Evolutionary conservation across 2,329 filamentous ascomycete species (phyloP), one percentile per base, ranked within the genome.

Genomic region (Aureobasidium musti): DNA sequence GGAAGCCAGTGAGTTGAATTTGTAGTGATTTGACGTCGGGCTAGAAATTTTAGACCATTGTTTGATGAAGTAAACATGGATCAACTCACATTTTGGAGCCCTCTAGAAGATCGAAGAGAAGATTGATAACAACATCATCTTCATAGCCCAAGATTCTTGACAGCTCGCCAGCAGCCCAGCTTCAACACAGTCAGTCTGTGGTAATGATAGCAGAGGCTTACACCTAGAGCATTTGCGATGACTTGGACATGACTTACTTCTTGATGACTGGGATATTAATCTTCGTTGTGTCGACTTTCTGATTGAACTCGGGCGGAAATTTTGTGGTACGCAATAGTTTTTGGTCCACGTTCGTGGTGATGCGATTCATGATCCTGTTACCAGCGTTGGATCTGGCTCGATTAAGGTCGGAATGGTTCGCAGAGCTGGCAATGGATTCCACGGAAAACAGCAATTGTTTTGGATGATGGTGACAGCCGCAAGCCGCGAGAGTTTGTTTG

Each of bases 201-300:
- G 39, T n/a, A 35, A 13, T 6, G 5, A 23, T 19, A 19, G 26
- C 13, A 19, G n/a, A 23, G n/a, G 35, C 52, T 8, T 13, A 23
- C n/a, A 17, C 14, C 11, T 26, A 33, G n/a, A 30, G 14, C 14
- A 30, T 30, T 52, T 33, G 49, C 19, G 28, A 33, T 30, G 17
- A 30, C 30, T 39, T 37, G 10, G 33, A 3, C 5, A 11, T 59
- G n/a, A 80, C 88, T 75, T 76, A 96, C 91, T 95, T 96, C 84
- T 97, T 97, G 88, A 99, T 96, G 66, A 99, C 91, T 78, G 96
- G 92, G 60, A 97, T 83, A 76, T 99, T 97, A 78, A 99, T 92
- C 82, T 98, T 98, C 72, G 89, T 87, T 87, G 96, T 97, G 82
- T 99, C 93, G 70, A 99, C 95, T 82, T 97, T 97, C 77, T 91